Conservation (phyloP, 139 green algal genomes). For the Chlamydomonas sphaeroides region DNA sequence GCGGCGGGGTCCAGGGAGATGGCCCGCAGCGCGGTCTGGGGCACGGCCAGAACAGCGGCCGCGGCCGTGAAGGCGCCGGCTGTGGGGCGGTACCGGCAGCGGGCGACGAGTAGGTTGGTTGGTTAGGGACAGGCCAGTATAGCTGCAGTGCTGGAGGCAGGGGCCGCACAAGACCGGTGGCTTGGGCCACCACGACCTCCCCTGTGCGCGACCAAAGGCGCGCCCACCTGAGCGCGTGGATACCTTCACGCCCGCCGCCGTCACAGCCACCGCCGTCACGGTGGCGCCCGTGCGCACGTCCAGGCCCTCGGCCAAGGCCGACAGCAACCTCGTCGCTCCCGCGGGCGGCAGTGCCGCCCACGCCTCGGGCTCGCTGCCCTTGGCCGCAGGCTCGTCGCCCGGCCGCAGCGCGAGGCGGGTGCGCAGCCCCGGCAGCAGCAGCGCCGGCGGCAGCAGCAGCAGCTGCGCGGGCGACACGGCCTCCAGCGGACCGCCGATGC, state of each 20-base stretch:
- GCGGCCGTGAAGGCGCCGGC: not conserved
- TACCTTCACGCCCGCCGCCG: not conserved
- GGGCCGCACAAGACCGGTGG: no score
- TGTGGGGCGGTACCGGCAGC: no score
- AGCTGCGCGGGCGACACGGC: not conserved
- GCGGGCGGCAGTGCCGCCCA: not conserved
- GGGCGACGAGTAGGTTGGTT: no score
- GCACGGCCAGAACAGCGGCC: conserved; percentile 17
- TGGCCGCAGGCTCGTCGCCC: not conserved
- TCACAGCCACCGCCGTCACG: conserved; percentile 26
- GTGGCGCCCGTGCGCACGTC: not conserved
- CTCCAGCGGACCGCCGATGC: not conserved
- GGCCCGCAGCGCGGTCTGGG: not conserved
- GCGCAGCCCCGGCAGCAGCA: not conserved
- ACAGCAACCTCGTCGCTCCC: not conserved
- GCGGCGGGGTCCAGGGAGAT: conserved; percentile 5
- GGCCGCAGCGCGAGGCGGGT: not conserved
- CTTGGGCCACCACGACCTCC: no score
- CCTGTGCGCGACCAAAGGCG: no score
- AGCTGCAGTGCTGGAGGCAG: no score
- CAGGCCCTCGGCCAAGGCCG: conserved; percentile 10
- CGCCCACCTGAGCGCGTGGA: not conserved
- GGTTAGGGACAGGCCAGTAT: no score
- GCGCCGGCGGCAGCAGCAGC: not conserved
- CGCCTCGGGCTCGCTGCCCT: not conserved